Conservation (phyloP, 371 early-diverging fungal genomes). For the Polyrhizophydium stewartii region DNA sequence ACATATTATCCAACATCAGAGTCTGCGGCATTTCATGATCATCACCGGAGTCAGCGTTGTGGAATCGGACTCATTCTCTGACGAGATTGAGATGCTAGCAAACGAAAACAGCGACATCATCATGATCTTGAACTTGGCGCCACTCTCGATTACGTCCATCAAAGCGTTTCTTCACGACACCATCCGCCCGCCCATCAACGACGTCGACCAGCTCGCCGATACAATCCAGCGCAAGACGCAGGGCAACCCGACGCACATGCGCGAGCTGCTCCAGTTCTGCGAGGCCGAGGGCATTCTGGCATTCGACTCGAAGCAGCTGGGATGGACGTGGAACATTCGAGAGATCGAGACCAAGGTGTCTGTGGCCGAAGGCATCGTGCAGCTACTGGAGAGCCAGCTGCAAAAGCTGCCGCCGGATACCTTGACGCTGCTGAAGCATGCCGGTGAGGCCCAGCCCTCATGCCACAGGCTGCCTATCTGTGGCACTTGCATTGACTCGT, state of each 20-base stretch:
- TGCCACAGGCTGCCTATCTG: no score
- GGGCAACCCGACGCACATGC: conserved; percentile 35
- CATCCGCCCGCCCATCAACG: conserved; percentile 18
- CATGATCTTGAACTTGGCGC: conserved; percentile 18
- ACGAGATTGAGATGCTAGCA: background rate
- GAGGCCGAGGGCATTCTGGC: conserved; percentile 20
- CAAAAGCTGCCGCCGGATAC: conserved; percentile 21
- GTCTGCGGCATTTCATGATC: no score
- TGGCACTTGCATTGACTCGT: no score
- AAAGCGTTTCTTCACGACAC: conserved; percentile 23
- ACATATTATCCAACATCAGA: no score
- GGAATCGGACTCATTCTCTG: no score
- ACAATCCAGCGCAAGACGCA: conserved; percentile 28
- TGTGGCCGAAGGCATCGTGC: conserved; percentile 25
- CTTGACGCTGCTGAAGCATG: conserved; percentile 22
- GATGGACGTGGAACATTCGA: conserved; percentile 40
- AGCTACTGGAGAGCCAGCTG: conserved; percentile 24
- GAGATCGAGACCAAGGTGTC: conserved; percentile 25
- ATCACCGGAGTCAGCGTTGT: no score
- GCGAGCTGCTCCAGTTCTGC: conserved; percentile 25
- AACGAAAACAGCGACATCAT: background rate
- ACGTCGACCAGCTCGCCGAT: conserved; percentile 22
- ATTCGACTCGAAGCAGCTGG: conserved; percentile 25
- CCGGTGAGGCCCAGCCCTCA: conserved; percentile 29
- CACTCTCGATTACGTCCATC: conserved; percentile 12